Evolutionary conservation across 164 flowering plant species (phyloP), one percentile per base, ranked within the genome.

Genomic region (Pachysandra terminalis): DNA sequence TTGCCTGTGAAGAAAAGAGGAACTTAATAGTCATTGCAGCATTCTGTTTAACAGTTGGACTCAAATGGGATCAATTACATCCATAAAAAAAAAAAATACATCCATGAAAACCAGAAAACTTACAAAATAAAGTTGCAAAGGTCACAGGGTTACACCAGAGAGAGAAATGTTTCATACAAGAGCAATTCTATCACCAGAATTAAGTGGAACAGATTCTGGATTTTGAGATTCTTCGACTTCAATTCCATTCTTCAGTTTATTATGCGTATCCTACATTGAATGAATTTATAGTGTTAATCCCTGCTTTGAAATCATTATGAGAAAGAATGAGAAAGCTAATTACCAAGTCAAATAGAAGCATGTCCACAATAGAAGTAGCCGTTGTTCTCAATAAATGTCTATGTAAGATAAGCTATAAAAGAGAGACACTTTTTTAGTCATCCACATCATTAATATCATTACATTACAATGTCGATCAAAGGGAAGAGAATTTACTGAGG

Each of bases 171-270:
- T 61, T 22, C 87, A 70, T 91, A 94, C 98, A 76, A 90, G 79
- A 48, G 87, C 71, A 66, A 75, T 73, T 80, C 95, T 86, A 69
- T 90, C 96, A 45, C 79, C 87, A 68, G 91, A 73, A 75, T 70
- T 77, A 66, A 86, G 83, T 25, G 86, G 66, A 25, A 76, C 32
- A 49, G 82, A 65, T 59, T 87, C 97, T 59, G 71, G 64, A 71
- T 61, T 78, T 71, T 76, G 81, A 66, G 87, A 67, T 56, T 87
- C 90, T 59, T 84, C 90, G 69, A 87, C 83, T 71, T 84, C 87
- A 80, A 78, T 63, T 71, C 98, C 98, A 86, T 79, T 89, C 82
- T 85, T 89, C 83, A 95, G 74, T 73, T 87, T 91, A 80, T 85
- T 85, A 82, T 81, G 83, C 62, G 77, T 67, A 56, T 89, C 98